Conservation (phyloP, 2,329 filamentous ascomycete species). For the Aspergillus sp. region DNA sequence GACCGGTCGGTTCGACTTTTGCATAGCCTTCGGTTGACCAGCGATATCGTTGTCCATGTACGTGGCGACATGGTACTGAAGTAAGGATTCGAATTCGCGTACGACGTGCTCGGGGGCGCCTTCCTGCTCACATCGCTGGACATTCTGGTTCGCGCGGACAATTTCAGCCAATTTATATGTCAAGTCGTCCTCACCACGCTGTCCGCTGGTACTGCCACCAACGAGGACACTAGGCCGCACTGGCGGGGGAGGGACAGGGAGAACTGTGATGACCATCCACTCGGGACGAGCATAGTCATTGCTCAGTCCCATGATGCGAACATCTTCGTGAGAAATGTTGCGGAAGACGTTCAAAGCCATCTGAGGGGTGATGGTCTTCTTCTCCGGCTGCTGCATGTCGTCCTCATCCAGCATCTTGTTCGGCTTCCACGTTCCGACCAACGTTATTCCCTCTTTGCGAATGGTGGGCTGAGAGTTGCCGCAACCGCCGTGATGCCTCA, state of each 20-base stretch:
- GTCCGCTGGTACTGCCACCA: slow-evolving; percentile 87
- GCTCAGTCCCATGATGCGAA: slow-evolving; percentile 85
- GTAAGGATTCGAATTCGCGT: slow-evolving; percentile 81
- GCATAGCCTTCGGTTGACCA: slow-evolving; percentile 86
- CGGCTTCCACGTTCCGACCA: slow-evolving; percentile 73
- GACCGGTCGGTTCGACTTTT: slow-evolving; percentile 94
- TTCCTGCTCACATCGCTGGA: slow-evolving; percentile 84
- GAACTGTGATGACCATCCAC: slow-evolving; percentile 95
- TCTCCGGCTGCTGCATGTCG: slow-evolving; percentile 68
- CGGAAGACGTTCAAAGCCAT: slow-evolving; percentile 84
- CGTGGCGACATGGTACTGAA: slow-evolving; percentile 97
- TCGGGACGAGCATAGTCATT: slow-evolving; percentile 93
- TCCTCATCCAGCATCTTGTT: slow-evolving; percentile 68
- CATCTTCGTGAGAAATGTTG: slow-evolving; percentile 76
- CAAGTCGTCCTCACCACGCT: slow-evolving; percentile 96
- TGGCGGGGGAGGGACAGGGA: slow-evolving; percentile 91
- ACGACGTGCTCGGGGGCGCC: slow-evolving; percentile 90
- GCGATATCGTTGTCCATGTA: slow-evolving; percentile 99
- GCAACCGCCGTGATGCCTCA: slow-evolving; percentile 77
- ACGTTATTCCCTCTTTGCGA: slow-evolving; percentile 78
- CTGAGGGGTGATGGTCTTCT: slow-evolving; percentile 77
- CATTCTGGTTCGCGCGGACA: slow-evolving; percentile 94
- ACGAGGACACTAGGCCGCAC: slow-evolving; percentile 97
- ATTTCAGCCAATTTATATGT: slow-evolving; percentile 99
- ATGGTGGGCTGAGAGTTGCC: slow-evolving; percentile 89